Conservation (phyloP, 345 rosid species). For the Murraya koenigii region DNA sequence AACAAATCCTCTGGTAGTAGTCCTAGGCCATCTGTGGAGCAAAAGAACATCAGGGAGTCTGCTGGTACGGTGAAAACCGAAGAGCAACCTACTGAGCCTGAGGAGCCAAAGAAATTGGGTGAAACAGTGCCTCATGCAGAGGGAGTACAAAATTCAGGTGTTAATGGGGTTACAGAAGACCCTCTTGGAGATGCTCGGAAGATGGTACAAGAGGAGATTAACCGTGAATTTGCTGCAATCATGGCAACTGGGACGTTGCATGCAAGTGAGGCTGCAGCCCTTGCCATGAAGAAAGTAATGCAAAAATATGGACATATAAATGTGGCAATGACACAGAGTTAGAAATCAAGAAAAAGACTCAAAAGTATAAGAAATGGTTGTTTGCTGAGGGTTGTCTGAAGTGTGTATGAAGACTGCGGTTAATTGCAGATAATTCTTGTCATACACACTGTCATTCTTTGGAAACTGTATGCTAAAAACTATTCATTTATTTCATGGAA, state of each 20-base stretch:
- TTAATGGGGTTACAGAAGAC: conserved; percentile 33
- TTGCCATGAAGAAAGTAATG: conserved; percentile 86
- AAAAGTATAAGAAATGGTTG: not conserved
- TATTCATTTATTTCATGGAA: not conserved
- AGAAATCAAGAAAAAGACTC: not conserved
- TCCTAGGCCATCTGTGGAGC: conserved; percentile 1
- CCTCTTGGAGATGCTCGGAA: conserved; percentile 69
- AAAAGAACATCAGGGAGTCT: not conserved
- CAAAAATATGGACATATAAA: conserved; percentile 67
- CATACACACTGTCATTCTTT: too few species aligned
- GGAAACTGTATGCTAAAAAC: too few species aligned
- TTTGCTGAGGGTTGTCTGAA: not conserved
- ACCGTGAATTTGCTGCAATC: conserved; percentile 62
- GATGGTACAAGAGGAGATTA: conserved; percentile 89
- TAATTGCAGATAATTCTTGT: not conserved
- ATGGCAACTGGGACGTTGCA: conserved; percentile 85
- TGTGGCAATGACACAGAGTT: conserved; percentile 36
- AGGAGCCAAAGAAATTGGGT: conserved; percentile 12
- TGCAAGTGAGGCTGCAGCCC: conserved; percentile 91
- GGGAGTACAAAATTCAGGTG: conserved; percentile 21
- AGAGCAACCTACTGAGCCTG: conserved; percentile 22
- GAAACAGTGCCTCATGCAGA: conserved; percentile 24
- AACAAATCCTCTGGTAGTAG: conserved; percentile 24
- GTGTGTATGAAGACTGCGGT: not conserved
- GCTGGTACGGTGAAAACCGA: conserved; percentile 11